A percentile compares a stretch with the other conserved stretches of the same genome.
Conservation (phyloP, 257 asterid species). For the Solanum okadae region DNA sequence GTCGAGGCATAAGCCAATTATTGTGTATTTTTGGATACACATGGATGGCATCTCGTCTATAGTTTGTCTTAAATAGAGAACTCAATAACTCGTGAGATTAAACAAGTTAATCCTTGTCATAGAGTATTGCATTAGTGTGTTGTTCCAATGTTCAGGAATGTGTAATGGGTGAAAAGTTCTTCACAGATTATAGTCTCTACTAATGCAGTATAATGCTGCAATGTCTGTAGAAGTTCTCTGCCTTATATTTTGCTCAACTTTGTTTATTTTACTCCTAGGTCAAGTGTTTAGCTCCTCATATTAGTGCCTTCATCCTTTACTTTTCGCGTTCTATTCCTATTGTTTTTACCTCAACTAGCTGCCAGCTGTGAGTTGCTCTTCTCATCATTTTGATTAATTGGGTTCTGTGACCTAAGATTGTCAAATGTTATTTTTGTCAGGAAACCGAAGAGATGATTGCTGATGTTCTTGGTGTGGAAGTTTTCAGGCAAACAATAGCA, state of each 20-base stretch:
- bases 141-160: not conserved
- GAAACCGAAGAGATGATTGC: conserved; percentile 92
- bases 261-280: not conserved
- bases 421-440: conserved; percentile 15
- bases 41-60: not conserved
- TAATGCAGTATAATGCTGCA: not conserved
- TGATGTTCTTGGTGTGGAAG: conserved; percentile 92
- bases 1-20: not conserved
- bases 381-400: not conserved
- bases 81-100: not conserved
- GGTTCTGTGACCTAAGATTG: not conserved
- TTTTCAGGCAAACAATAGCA: conserved; percentile 78
- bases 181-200: not conserved
- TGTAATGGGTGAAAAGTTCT: not conserved
- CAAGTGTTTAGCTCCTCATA: not conserved
- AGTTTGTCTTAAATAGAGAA: not conserved
- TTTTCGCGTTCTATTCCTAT: not conserved
- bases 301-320: not conserved
- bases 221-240: not conserved
- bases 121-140: not conserved
- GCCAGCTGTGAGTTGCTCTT: not conserved
- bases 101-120: not conserved
- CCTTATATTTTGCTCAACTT: not conserved
- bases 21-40: not conserved
- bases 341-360: not conserved